Base-by-base conservation (phyloP, 495 filamentous ascomycete genomes). In the Chlorociboria aeruginascens region DNA sequence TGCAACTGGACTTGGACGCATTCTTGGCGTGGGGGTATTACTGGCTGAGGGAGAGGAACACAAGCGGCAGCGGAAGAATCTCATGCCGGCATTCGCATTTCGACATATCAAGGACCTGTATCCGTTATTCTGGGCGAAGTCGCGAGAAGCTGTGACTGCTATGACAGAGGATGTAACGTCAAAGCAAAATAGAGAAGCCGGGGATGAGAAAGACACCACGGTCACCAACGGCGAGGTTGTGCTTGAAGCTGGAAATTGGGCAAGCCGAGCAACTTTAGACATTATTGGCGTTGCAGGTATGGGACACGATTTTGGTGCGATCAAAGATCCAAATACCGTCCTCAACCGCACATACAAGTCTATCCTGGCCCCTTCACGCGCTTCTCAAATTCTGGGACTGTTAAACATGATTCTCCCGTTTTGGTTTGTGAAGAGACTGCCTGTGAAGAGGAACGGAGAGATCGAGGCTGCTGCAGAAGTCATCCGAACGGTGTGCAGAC, bases 31-130 rank as follows among this genome's bases (percentile, higher is more conserved):
- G 38, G 89, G 90, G 0, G 53, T 97, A 0, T 65, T 95, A 9
- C 68, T 95, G 6, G 82, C 86, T 1, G 89, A 96, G 62, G 89
- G 89, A 16, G 82, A 89, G 10, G 85, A 86, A 50, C 88, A 95
- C 59, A 87, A 81, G 68, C 68, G 71, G 39, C 88, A 94, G 70
- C 72, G 89, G 10, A 86, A 80, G 56, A 79, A 81, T 42, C 70
- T 95, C 2, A 77, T 84, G 69, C 89, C 88, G 1, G 89, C 87
- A 0, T 97, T 96, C 57, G 68, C 79, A 10, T 94, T 83, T 59
- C 73, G 86, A 13, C 89, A 94, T 55, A 67, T 95, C 61, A 93
- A 93, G 58, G 78, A 92, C 44, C 71, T 95, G 0, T 92, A 92
- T 45, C 80, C 89, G 0, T 57, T 81, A 2, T 95, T 96, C 65